These are phyloP conservation scores for Kernera saxatilis DNA, from an alignment of 345 rosid species.

Conservation along the genomic window DNA sequence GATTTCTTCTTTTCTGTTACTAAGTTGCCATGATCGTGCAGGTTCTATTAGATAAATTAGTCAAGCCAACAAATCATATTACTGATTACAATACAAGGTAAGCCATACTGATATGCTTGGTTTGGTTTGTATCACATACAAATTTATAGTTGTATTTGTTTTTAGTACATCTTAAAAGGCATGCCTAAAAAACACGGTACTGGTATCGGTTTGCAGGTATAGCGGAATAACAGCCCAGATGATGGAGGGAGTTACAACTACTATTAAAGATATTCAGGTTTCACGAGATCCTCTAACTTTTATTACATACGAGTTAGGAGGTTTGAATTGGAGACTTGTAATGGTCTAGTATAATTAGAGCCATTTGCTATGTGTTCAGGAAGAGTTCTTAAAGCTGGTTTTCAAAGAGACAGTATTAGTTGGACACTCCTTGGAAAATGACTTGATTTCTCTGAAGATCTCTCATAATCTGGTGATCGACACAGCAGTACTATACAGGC, in stretches of 20 bases:
- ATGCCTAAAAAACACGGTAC: not conserved
- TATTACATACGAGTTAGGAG: not conserved
- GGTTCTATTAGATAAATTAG: slow-evolving; percentile 88
- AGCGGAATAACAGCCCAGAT: slow-evolving; percentile 86
- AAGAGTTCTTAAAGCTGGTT: slow-evolving; percentile 72
- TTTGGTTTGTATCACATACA: not conserved
- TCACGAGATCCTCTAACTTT: not conserved
- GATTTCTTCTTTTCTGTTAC: not conserved
- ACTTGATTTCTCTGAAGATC: slow-evolving; percentile 76
- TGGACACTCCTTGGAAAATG: slow-evolving; percentile 97
- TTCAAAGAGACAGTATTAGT: slow-evolving; percentile 77
- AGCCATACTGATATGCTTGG: not conserved
- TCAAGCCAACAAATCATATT: slow-evolving; percentile 70
- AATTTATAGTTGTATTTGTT: not conserved
- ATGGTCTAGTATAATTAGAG: slow-evolving; percentile 13
- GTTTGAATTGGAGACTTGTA: not conserved
- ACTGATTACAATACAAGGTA: slow-evolving; percentile 91
- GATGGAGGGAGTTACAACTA: slow-evolving; percentile 76
- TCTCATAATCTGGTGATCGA: slow-evolving; percentile 85
- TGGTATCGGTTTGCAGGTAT: slow-evolving; percentile 47
- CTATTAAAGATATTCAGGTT: slow-evolving; percentile 85
- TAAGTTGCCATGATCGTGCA: slow-evolving; percentile 26
- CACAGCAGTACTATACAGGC: slow-evolving; percentile 82
- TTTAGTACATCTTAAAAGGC: not conserved
- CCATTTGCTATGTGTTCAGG: slow-evolving; percentile 50